Conservation (phyloP, 768 basidiomycete genomes). For the Pulveroboletus sp. region DNA sequence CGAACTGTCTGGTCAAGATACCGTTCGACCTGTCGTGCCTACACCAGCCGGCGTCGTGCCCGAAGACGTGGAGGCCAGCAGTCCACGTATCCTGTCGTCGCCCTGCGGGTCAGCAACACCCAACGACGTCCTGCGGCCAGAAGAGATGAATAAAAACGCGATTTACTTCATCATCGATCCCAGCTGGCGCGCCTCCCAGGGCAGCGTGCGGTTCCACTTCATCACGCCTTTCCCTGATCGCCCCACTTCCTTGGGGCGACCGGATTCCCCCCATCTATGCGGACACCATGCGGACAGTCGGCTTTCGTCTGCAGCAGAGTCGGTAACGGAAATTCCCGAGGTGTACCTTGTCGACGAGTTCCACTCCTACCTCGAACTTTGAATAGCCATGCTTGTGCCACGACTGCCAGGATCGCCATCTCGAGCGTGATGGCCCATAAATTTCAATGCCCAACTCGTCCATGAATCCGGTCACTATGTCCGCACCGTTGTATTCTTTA, state of each 20-base stretch:
- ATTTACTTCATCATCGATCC: neutral
- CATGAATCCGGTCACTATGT: too few species aligned
- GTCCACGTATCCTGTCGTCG: neutral
- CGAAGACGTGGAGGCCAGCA: neutral
- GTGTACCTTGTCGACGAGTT: constrained; percentile 21
- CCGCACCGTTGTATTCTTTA: neutral
- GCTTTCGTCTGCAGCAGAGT: constrained; percentile 5
- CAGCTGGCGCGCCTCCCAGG: constrained; percentile 18
- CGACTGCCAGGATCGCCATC: neutral
- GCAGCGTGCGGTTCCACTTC: constrained; percentile 15
- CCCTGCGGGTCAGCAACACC: neutral
- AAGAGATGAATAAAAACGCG: constrained; percentile 15
- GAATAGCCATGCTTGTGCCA: constrained; percentile 1
- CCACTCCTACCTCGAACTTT: constrained; percentile 18
- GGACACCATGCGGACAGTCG: constrained; percentile 20
- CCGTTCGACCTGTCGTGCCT: neutral
- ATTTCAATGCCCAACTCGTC: too few species aligned
- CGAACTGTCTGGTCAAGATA: neutral
- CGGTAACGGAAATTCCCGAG: neutral
- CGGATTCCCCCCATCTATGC: constrained; percentile 8
- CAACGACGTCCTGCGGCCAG: neutral
- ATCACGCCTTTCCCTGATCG: constrained; percentile 23
- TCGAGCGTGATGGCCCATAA: too few species aligned
- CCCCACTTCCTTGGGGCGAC: too few species aligned
- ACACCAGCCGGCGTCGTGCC: neutral